Evolutionary conservation across 75 land plant genomes (phyloP).

Genomic region (Pinus taeda): DNA sequence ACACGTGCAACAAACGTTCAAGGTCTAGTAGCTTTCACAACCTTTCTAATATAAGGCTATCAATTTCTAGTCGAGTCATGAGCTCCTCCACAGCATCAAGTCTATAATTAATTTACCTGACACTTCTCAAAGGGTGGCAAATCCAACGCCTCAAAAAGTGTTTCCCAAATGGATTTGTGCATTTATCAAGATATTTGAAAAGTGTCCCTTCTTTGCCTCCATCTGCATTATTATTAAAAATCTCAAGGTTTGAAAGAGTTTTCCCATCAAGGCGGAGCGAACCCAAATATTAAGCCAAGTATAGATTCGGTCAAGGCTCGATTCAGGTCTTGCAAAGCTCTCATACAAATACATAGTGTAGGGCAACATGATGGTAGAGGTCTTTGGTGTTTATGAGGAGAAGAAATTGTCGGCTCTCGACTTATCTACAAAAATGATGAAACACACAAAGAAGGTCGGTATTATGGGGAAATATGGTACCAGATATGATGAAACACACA

Average conservation of each 20-base stretch:
- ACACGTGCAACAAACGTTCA: slow-evolving; percentile 78
- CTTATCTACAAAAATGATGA: too few species aligned
- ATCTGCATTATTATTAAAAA: slow-evolving; percentile 80
- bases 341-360: too few species aligned
- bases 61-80: slow-evolving; percentile 37
- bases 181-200: slow-evolving; percentile 70
- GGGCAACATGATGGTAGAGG: too few species aligned
- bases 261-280: slow-evolving; percentile 89
- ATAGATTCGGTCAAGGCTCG: too few species aligned
- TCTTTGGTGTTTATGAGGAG: too few species aligned
- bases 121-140: slow-evolving; percentile 82
- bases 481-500: too few species aligned
- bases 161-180: slow-evolving; percentile 83
- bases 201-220: slow-evolving; percentile 87
- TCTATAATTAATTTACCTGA: slow-evolving; percentile 56
- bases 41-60: slow-evolving; percentile 26
- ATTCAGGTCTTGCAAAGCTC: too few species aligned
- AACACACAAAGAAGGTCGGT: too few species aligned
- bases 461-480: too few species aligned
- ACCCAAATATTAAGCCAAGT: slow-evolving; percentile 8
- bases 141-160: slow-evolving; percentile 90
- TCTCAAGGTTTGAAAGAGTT: slow-evolving; percentile 85
- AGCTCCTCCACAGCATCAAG: slow-evolving; percentile 73
- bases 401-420: too few species aligned
- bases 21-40: slow-evolving; percentile 79